Conservation (phyloP, 805 yeast genomes). For the Ogataea glucozyma region DNA sequence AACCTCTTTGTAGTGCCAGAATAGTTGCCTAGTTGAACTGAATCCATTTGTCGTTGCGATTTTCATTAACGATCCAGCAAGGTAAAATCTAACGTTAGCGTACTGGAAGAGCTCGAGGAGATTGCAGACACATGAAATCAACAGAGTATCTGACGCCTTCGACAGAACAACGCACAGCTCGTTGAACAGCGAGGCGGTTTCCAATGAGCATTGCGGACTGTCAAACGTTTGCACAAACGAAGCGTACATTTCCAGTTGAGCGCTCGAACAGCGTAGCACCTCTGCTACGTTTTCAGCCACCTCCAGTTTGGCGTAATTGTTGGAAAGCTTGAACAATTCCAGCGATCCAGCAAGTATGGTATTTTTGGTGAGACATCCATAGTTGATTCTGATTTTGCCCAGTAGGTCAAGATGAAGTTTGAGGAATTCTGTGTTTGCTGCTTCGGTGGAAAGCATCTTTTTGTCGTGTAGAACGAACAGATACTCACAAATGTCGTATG, state of each 20-base stretch:
- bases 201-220: slow-evolving; percentile 41
- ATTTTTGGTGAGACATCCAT: slow-evolving; percentile 1
- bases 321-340: slow-evolving; percentile 15
- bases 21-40: slow-evolving; percentile 25
- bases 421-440: slow-evolving; percentile 35
- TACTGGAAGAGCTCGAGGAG: slow-evolving; percentile 43
- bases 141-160: slow-evolving; percentile 32
- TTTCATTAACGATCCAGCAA: slow-evolving; percentile 29
- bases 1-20: slow-evolving; percentile 35
- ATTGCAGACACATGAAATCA: slow-evolving; percentile 40
- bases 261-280: slow-evolving; percentile 1
- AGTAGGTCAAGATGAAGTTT: slow-evolving; percentile 37
- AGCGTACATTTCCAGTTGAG: slow-evolving; percentile 35
- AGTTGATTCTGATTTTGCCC: slow-evolving; percentile 12
- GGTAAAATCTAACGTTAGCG: slow-evolving; percentile 34
- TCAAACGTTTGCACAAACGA: slow-evolving; percentile 33
- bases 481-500: slow-evolving; percentile 48
- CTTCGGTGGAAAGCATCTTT: slow-evolving; percentile 41
- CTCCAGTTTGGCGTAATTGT: slow-evolving; percentile 26
- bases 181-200: slow-evolving; percentile 41
- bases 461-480: slow-evolving; percentile 42
- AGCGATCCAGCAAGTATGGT: neutral
- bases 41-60: slow-evolving; percentile 27
- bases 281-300: slow-evolving; percentile 22
- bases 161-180: slow-evolving; percentile 38